phyloP scores from a whole-genome alignment of 2,329 filamentous ascomycete species.

The Phialophora expanda region DNA sequence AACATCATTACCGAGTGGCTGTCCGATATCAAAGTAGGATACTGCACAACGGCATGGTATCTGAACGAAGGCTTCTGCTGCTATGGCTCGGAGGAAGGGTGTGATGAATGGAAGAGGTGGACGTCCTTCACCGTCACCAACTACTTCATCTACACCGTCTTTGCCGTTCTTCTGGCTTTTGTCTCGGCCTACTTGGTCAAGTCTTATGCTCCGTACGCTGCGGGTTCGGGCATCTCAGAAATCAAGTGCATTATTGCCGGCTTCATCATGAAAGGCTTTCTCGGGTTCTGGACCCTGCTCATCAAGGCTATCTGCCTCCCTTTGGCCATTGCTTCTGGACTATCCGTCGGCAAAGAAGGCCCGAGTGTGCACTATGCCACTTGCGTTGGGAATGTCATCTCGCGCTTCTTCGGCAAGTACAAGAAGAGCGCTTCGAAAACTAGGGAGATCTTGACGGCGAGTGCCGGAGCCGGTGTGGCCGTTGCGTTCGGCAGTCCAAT shows the following conservation, averaged over 20 bases:
- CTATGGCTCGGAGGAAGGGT: conserved; percentile 92
- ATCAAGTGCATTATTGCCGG: conserved; percentile 99
- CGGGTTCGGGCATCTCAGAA: conserved; percentile 94
- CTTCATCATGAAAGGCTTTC: conserved; percentile 98
- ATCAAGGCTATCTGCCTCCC: conserved; percentile 95
- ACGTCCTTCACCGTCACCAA: conserved; percentile 77
- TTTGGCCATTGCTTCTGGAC: conserved; percentile 87
- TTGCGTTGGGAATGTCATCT: conserved; percentile 96
- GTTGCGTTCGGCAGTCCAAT: conserved; percentile 98
- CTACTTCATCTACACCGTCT: conserved; percentile 85
- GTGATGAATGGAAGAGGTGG: conserved; percentile 88
- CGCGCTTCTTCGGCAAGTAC: conserved; percentile 90
- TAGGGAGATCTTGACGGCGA: conserved; percentile 90
- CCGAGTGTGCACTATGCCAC: conserved; percentile 99
- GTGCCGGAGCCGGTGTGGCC: conserved; percentile 90
- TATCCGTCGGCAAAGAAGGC: conserved; percentile 96
- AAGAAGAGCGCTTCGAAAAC: conserved; percentile 90
- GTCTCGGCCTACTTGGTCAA: conserved; percentile 84
- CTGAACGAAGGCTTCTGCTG: conserved; percentile 98
- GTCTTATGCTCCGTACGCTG: conserved; percentile 91
- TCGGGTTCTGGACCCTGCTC: conserved; percentile 85
- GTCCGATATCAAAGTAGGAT: conserved; percentile 92
- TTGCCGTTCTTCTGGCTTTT: conserved; percentile 81
- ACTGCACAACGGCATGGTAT: conserved; percentile 95
- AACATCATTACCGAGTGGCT: conserved; percentile 98